Base-by-base conservation (phyloP, 305 asterid genomes). In the Striga hermonthica region DNA sequence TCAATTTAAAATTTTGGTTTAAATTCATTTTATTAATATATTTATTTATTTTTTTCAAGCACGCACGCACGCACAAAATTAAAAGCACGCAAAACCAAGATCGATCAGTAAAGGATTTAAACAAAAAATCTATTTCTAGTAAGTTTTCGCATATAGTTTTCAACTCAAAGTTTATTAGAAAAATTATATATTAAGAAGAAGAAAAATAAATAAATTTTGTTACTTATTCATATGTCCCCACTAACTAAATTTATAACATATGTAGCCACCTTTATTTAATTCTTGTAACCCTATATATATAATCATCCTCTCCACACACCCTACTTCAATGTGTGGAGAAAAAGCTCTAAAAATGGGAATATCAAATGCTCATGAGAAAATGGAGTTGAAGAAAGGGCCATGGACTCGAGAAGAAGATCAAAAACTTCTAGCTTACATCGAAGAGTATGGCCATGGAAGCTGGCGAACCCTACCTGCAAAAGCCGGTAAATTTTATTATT, bases 381-480 rank as follows among this genome's bases (percentile, higher is more conserved):
- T 57, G 44, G 78, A 71, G 69, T 16, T 77, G 70, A 80, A 78
- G 74, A 80, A 80, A 48, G 82, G 85, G 7, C 85, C 82, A 1
- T 80, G 85, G 85, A 80, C 82, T 36, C 40, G 79, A 9, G 84
- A 80, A 4, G 82, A 78, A 41, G 79, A 78, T 12, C 79, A 74
- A 66, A 78, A 71, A 65, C 82, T 76, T 62, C 72, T 80, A 1
- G 75, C 77, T 57, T 71, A 74, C 31, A 76, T 80, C 28, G 76
- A 72, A 10, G 70, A 80, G 38, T 79, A 76, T 49, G 84, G 84
- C 59, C 84, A 76, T 65, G 84, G 84, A n/a, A 80, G 84, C 65
- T 80, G 84, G 84, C 78, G 84, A 10, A 77, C 81, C 47, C 75
- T 80, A 0, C 84, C 84, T 14, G 73, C 75, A 1, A 80, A 71